phyloP scores from a whole-genome alignment of 164 flowering plant species.

The Vitis rotundifolia region DNA sequence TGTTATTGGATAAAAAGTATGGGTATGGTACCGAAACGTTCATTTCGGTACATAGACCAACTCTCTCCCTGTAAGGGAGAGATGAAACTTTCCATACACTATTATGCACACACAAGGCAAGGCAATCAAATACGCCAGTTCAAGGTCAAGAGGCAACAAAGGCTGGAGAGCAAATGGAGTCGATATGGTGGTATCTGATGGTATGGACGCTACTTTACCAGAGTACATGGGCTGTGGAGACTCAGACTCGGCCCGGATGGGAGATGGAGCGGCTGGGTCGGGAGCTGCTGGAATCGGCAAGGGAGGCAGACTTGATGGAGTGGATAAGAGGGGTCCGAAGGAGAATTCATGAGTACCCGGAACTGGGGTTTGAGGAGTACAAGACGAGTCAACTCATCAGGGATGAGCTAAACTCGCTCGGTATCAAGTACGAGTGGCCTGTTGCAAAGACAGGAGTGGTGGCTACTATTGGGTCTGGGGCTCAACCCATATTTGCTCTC shows the following conservation, averaged over 20 bases:
- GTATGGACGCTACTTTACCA: too few relatives aligned
- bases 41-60: too few relatives aligned
- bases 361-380: constrained; percentile 56
- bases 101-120: too few relatives aligned
- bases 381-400: constrained; percentile 52
- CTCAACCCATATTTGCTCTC: constrained; percentile 46
- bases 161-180: too few relatives aligned
- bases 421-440: constrained; percentile 55
- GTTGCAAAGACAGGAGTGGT: constrained; percentile 63
- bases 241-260: not conserved
- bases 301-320: constrained; percentile 40
- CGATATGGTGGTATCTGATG: too few relatives aligned
- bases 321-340: constrained; percentile 56
- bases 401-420: constrained; percentile 52
- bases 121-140: too few relatives aligned
- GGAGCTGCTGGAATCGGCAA: constrained; percentile 42
- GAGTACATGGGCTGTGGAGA: constrained; percentile 5
- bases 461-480: constrained; percentile 56
- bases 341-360: constrained; percentile 60
- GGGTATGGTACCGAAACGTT: too few relatives aligned
- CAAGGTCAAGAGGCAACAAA: too few relatives aligned
- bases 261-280: constrained; percentile 1
- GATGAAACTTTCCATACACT: too few relatives aligned
- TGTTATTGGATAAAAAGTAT: too few relatives aligned
- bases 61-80: too few relatives aligned